Evolutionary conservation across 257 asterid genomes (phyloP).

Genomic region (Nicotiana undulata): DNA sequence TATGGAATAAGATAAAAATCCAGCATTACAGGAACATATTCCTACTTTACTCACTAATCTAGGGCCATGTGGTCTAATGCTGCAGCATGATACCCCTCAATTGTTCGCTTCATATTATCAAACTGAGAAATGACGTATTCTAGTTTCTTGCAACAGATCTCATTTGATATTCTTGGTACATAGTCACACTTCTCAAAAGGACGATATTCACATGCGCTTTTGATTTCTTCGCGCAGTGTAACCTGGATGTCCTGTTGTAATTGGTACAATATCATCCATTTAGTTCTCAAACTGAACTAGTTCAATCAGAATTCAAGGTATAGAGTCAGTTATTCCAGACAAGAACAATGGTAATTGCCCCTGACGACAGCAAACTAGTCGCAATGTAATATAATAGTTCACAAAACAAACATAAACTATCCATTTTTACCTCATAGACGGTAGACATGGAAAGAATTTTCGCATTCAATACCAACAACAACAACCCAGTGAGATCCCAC

Average conservation of each 20-base stretch:
- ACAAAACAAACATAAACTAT: background rate
- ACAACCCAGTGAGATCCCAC: no score
- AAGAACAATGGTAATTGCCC: background rate
- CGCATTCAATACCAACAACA: no score
- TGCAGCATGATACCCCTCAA: conserved; percentile 41
- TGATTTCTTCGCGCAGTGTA: conserved; percentile 87
- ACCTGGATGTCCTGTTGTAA: conserved; percentile 67
- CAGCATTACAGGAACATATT: background rate
- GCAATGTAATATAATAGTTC: background rate
- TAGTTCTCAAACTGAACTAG: background rate
- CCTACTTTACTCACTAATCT: background rate
- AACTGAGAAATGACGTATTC: conserved; percentile 59
- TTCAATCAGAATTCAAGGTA: background rate
- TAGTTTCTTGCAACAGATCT: conserved; percentile 84
- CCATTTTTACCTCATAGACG: background rate
- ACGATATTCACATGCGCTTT: conserved; percentile 80
- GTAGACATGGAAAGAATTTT: no score
- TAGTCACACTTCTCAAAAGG: conserved; percentile 97
- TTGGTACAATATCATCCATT: background rate
- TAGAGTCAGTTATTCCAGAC: background rate
- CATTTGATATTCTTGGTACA: conserved; percentile 58
- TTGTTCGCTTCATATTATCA: conserved; percentile 56
- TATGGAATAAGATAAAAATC: background rate
- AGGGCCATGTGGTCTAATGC: conserved; percentile 13
- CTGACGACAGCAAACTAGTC: background rate